phyloP scores from a whole-genome alignment of 495 filamentous ascomycete genomes.

The Neurospora intermedia region DNA sequence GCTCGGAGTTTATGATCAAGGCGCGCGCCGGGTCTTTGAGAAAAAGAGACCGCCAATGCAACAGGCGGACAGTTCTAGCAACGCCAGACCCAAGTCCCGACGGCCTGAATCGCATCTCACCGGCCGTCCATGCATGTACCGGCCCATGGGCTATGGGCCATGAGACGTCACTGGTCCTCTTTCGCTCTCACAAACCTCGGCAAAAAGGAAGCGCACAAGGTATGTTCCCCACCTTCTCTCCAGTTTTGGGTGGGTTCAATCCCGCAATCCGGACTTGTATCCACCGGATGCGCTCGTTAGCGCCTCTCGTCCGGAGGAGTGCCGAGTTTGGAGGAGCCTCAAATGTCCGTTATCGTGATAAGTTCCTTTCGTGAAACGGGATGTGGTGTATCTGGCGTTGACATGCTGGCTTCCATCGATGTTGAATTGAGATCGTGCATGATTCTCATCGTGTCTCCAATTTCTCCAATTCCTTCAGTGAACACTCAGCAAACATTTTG shows the following conservation, averaged over 20 bases:
- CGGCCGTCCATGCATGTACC: background rate
- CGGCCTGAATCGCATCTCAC: background rate
- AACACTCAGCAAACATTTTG: background rate
- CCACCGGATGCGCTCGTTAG: background rate
- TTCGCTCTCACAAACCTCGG: conserved; percentile 18
- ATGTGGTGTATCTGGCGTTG: background rate
- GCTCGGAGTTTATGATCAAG: background rate
- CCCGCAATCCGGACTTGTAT: background rate
- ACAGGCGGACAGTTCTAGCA: background rate
- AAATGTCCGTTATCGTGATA: background rate
- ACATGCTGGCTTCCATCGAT: background rate
- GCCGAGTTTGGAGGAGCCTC: background rate
- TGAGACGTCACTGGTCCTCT: conserved; percentile 16
- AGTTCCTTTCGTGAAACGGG: background rate
- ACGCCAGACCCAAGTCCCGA: background rate
- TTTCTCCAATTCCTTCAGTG: background rate
- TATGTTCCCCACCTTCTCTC: background rate
- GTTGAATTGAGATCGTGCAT: background rate
- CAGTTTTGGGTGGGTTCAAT: background rate
- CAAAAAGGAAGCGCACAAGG: conserved; percentile 16
- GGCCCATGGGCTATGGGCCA: conserved; percentile 8
- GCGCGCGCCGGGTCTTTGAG: background rate
- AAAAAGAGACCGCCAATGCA: background rate
- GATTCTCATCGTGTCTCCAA: background rate
- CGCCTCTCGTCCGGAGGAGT: background rate